These are phyloP conservation scores for Dactylellina sp. DNA, from an alignment of 2,329 filamentous ascomycete genomes.

Conservation along the genomic window DNA sequence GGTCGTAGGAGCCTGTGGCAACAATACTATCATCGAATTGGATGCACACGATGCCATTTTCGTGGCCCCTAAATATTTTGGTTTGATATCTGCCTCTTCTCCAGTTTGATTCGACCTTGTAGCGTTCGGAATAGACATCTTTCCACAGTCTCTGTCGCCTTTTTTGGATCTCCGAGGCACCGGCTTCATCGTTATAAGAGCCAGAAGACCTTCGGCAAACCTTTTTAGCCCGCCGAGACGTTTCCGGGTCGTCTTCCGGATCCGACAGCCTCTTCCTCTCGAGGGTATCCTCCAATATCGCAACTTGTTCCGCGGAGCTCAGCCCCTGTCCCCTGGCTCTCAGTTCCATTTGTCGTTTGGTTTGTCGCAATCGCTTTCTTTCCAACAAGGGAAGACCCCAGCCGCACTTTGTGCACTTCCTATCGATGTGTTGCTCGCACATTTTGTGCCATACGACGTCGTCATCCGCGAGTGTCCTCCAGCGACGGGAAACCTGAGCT, in stretches of 20 bases:
- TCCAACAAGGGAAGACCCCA: conserved; percentile 94
- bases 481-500: conserved; percentile 88
- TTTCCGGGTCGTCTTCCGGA: conserved; percentile 63
- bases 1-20: conserved; percentile 93
- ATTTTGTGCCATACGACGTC: conserved; percentile 98
- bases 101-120: conserved; percentile 97
- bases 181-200: conserved; percentile 60
- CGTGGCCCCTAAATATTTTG: conserved; percentile 81
- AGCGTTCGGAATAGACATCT: conserved; percentile 93
- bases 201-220: conserved; percentile 57
- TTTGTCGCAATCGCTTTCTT: conserved; percentile 84
- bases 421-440: conserved; percentile 96
- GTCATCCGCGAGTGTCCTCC: conserved; percentile 91
- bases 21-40: conserved; percentile 90
- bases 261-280: conserved; percentile 55
- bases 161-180: conserved; percentile 66
- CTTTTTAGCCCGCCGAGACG: conserved; percentile 50
- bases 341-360: conserved; percentile 84
- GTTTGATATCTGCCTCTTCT: conserved; percentile 90
- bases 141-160: conserved; percentile 80
- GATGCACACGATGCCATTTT: conserved; percentile 72
- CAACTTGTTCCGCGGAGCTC: conserved; percentile 59
- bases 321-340: conserved; percentile 72
- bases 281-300: conserved; percentile 10
- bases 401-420: conserved; percentile 93